phyloP scores from a whole-genome alignment of 331 rosid species.

The Telfairia occidentalis region DNA sequence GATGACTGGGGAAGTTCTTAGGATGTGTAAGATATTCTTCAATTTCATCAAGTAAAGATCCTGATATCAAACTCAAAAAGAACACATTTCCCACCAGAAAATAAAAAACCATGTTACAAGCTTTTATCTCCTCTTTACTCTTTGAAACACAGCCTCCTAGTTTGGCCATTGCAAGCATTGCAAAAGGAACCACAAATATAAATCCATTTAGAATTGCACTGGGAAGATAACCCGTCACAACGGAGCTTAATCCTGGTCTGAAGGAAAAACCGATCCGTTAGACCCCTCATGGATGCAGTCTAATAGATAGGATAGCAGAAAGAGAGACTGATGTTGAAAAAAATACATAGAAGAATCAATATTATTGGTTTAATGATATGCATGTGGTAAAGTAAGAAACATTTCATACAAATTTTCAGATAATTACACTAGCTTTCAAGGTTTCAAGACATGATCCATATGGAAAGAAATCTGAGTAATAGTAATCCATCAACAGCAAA shows the following conservation, averaged over 20 bases:
- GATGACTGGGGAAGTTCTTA: conserved; percentile 47
- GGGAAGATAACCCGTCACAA: conserved; percentile 83
- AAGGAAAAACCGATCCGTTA: conserved; percentile 14
- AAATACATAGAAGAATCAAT: neutral
- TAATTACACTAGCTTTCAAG: neutral
- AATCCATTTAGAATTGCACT: conserved; percentile 71
- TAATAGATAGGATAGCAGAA: neutral
- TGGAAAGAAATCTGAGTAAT: neutral
- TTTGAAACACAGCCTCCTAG: conserved; percentile 59
- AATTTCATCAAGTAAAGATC: conserved; percentile 71
- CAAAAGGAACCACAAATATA: conserved; percentile 66
- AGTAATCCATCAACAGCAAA: neutral
- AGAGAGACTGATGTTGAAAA: neutral
- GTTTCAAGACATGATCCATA: neutral
- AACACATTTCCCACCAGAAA: conserved; percentile 89
- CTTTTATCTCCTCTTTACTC: conserved; percentile 86
- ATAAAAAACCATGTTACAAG: conserved; percentile 91
- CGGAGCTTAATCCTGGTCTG: conserved; percentile 90
- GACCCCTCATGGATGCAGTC: neutral
- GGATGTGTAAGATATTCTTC: conserved; percentile 63
- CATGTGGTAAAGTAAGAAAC: neutral
- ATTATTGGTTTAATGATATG: neutral
- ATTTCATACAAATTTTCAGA: neutral
- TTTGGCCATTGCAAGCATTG: conserved; percentile 81
- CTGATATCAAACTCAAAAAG: conserved; percentile 74